Percentiles rank a stretch among this genome's conserved stretches.
These are phyloP conservation scores for Lentinula edodes DNA, from an alignment of 768 basidiomycete genomes.

Conservation along the genomic window DNA sequence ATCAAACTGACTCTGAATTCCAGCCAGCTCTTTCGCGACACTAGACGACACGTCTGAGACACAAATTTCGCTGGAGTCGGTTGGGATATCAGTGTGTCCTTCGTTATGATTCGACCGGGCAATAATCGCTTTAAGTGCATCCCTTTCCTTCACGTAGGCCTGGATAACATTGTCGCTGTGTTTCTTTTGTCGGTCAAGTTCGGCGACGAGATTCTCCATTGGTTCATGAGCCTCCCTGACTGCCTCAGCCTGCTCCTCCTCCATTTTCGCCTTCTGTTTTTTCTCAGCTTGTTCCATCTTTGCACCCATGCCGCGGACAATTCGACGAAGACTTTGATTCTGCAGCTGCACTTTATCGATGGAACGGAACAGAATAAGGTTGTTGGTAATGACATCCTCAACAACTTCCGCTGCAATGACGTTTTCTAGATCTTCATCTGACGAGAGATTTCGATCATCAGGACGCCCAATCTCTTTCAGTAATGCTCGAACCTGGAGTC, in stretches of 20 bases:
- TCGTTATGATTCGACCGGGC: slow-evolving; percentile 40
- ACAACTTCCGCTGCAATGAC: slow-evolving; percentile 45
- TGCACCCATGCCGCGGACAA: slow-evolving; percentile 75
- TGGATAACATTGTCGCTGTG: slow-evolving; percentile 65
- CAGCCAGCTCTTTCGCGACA: slow-evolving; percentile 55
- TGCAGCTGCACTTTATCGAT: slow-evolving; percentile 81
- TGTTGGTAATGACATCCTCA: slow-evolving; percentile 79
- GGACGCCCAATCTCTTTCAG: slow-evolving; percentile 75
- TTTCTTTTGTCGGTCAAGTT: slow-evolving; percentile 76
- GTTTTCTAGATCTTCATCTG: slow-evolving; percentile 55
- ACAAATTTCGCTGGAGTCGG: slow-evolving; percentile 27
- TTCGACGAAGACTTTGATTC: slow-evolving; percentile 83
- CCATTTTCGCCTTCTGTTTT: slow-evolving; percentile 64
- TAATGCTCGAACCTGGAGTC: slow-evolving; percentile 77
- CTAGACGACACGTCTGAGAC: slow-evolving; percentile 24
- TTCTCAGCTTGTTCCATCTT: slow-evolving; percentile 84
- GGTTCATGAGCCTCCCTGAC: slow-evolving; percentile 85
- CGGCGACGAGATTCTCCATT: slow-evolving; percentile 72
- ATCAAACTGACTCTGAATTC: slow-evolving; percentile 77
- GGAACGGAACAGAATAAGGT: slow-evolving; percentile 82
- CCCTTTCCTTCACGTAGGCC: slow-evolving; percentile 83
- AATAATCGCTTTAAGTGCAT: slow-evolving; percentile 75
- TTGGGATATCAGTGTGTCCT: slow-evolving; percentile 14
- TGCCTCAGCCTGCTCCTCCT: slow-evolving; percentile 72
- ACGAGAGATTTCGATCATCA: slow-evolving; percentile 77